Base-by-base conservation (phyloP, 768 basidiomycete genomes). In the Leccinum variicolor region DNA sequence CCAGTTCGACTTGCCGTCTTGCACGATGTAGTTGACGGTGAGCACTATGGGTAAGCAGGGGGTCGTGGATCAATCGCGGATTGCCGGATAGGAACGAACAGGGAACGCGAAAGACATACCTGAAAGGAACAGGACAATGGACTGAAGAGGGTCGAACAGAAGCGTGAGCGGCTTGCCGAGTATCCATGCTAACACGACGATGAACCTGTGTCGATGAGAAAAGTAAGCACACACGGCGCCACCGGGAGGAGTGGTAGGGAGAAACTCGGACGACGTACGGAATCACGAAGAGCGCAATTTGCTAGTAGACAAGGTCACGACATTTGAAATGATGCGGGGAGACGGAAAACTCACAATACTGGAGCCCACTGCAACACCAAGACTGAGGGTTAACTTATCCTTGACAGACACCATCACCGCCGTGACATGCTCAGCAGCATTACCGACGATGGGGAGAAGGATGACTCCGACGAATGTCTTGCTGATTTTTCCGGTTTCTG, bases 341-440 rank as follows among this genome's bases (percentile, higher is more conserved):
- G 11, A 39, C 14, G 26, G 47, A 54, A 21, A 34, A 78, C 86
- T 68, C 66, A 90, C 89, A 34, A 91, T 87, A 61, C 87, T 87
- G 2, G 88, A 89, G 48, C 93, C 90, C 17, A 93, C 90, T n/a
- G 94, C 92, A 21, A 96, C 91, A 25, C 89, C 87, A 55, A 97
- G 77, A 66, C 90, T 91, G 6, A 97, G 80, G 47, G 90, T 90
- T 21, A 97, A 75, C 70, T 95, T 93, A 72, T 88, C 84, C 73
- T 95, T 95, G 57, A 92, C 88, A 0, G 94, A 91, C 7, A 94
- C 94, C 1, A 89, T 88, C 26, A 97, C 92, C 14, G 94, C 94
- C 3, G 93, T 97, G 39, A 87, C 87, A 67, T 95, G 94, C 67
- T 97, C 94, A 55, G 90, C 92, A 6, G 92, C 89, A 67, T 93